phyloP scores from a whole-genome alignment of 2,329 filamentous ascomycete genomes.

The Pseudogymnoascus verrucosus region DNA sequence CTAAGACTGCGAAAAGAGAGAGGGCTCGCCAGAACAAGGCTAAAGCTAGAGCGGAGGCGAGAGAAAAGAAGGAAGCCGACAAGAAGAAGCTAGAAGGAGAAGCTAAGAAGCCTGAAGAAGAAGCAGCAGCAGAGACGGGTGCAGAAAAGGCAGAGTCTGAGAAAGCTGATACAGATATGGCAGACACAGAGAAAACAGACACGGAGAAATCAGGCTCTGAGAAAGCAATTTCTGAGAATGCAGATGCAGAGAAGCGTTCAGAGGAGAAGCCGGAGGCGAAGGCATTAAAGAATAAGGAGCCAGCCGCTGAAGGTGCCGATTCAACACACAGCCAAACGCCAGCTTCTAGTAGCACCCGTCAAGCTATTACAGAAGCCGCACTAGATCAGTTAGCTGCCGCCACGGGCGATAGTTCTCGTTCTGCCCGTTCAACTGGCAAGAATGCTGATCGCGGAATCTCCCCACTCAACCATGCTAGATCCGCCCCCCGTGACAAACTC shows the following conservation, averaged over 20 bases:
- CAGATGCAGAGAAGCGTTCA: background rate
- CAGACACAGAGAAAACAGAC: slow-evolving; percentile 22
- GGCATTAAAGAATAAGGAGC: slow-evolving; percentile 16
- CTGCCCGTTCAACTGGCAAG: background rate
- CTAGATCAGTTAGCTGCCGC: background rate
- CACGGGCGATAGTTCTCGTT: background rate
- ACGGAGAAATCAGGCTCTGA: slow-evolving; percentile 22
- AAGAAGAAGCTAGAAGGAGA: slow-evolving; percentile 16
- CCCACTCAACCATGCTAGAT: background rate
- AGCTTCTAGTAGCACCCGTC: background rate
- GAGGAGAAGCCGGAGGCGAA: slow-evolving; percentile 26
- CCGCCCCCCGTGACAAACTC: background rate
- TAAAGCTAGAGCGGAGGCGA: slow-evolving; percentile 32
- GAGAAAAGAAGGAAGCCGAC: slow-evolving; percentile 29
- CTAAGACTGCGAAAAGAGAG: slow-evolving; percentile 34
- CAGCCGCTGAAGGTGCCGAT: slow-evolving; percentile 11
- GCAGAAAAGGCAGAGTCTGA: slow-evolving; percentile 25
- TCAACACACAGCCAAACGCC: background rate
- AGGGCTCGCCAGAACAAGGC: slow-evolving; percentile 31
- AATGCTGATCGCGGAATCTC: background rate
- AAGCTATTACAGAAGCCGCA: background rate
- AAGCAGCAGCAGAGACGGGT: slow-evolving; percentile 7
- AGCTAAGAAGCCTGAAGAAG: slow-evolving; percentile 16
- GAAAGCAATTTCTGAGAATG: slow-evolving; percentile 21
- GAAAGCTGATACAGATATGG: slow-evolving; percentile 18